Evolutionary conservation across 2,329 filamentous ascomycete genomes (phyloP).

Genomic region (Claviceps sorghi): DNA sequence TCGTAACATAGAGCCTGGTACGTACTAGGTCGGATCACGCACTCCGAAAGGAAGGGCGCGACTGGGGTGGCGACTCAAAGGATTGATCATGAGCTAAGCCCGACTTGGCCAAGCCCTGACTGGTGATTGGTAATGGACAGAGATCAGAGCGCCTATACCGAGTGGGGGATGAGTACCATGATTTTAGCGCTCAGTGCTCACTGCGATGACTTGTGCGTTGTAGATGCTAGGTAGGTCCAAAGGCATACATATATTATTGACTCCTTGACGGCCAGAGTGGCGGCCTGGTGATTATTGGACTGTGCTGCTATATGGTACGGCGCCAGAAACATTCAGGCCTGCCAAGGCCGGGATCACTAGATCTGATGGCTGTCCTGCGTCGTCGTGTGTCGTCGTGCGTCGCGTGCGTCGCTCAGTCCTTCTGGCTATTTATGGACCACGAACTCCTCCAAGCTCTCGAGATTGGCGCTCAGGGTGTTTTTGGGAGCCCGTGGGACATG

Average conservation of each 20-base stretch:
- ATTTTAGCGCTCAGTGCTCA: neutral
- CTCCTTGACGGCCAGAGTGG: neutral
- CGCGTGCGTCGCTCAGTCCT: too few species aligned
- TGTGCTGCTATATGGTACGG: neutral
- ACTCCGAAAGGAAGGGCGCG: neutral
- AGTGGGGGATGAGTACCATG: neutral
- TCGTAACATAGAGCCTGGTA: too few species aligned
- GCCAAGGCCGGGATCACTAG: neutral
- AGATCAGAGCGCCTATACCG: neutral
- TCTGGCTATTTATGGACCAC: too few species aligned
- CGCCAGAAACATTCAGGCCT: neutral
- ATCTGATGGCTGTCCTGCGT: too few species aligned
- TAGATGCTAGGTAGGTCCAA: neutral
- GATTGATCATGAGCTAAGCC: neutral
- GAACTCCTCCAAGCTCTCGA: neutral
- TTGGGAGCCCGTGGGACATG: neutral
- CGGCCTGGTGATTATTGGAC: neutral
- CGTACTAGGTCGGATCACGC: neutral
- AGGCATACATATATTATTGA: too few species aligned
- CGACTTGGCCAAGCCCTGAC: neutral
- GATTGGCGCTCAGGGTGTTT: neutral
- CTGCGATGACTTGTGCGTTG: neutral
- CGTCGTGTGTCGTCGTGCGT: too few species aligned
- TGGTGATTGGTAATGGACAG: neutral
- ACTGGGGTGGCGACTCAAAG: neutral